Conservation (phyloP, 2,329 filamentous ascomycete genomes). For the Apiospora koreana region DNA sequence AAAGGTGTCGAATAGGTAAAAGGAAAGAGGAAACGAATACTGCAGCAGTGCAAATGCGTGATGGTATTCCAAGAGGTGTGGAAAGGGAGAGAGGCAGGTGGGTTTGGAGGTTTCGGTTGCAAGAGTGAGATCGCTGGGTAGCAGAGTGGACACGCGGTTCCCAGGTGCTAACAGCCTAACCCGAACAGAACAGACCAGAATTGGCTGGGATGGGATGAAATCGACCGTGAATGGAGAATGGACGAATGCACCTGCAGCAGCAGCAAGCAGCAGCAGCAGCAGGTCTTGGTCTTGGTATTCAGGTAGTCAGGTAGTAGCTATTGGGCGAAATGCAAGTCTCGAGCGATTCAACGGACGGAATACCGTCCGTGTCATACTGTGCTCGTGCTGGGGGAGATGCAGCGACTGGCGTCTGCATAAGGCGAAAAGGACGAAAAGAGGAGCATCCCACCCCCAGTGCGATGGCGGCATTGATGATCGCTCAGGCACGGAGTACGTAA, state of each 20-base stretch:
- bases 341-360: constrained; percentile 1
- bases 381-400: background rate
- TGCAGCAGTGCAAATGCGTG: constrained; percentile 13
- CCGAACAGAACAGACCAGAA: constrained; percentile 8
- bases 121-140: constrained; percentile 13
- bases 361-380: constrained; percentile 3
- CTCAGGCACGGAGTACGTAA: background rate
- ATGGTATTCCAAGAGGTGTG: constrained; percentile 16
- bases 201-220: constrained; percentile 3
- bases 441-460: background rate
- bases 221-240: constrained; percentile 2
- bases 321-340: background rate
- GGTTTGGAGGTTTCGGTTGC: constrained; percentile 13
- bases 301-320: background rate
- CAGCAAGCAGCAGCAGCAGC: too few species aligned
- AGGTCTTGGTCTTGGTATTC: background rate
- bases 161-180: constrained; percentile 1
- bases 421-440: background rate
- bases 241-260: constrained; percentile 1
- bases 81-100: constrained; percentile 14
- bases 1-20: constrained; percentile 12
- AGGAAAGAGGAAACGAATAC: constrained; percentile 12
- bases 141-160: constrained; percentile 12
- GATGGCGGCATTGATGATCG: background rate
- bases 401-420: background rate